A percentile compares a stretch with the other conserved stretches of the same genome.
Conservation (phyloP, 495 filamentous ascomycete genomes). For the Podospora didyma region DNA sequence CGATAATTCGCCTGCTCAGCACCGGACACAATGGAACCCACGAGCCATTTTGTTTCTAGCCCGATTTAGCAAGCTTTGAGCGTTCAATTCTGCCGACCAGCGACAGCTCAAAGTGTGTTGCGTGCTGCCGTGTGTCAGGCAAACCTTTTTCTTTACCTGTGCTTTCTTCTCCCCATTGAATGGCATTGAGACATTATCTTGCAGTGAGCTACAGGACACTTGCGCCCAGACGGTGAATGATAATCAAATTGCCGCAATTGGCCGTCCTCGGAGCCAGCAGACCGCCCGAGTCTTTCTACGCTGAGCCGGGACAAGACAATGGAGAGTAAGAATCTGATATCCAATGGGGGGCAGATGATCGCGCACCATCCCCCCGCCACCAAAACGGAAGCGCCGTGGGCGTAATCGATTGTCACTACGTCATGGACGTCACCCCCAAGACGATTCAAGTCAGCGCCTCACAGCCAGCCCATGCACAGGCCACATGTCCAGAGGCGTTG, state of each 20-base stretch:
- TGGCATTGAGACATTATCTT: background rate
- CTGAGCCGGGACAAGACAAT: background rate
- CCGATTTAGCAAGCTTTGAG: slow-evolving; percentile 1
- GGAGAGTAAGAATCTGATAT: background rate
- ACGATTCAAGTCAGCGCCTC: slow-evolving; percentile 17
- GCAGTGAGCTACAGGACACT: background rate
- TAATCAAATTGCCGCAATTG: slow-evolving; percentile 2
- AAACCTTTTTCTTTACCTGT: background rate
- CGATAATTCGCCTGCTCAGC: background rate
- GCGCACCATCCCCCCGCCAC: slow-evolving; percentile 1
- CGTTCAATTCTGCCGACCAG: background rate
- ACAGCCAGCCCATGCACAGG: background rate
- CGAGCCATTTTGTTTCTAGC: slow-evolving; percentile 19
- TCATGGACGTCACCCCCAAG: slow-evolving; percentile 13
- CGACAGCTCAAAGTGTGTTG: background rate
- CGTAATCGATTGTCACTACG: slow-evolving; percentile 14
- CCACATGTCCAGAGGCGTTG: background rate
- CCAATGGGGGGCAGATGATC: background rate
- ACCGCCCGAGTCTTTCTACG: background rate
- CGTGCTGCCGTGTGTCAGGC: background rate
- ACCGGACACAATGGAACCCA: slow-evolving; percentile 13
- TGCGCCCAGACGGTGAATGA: background rate
- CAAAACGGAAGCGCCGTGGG: slow-evolving; percentile 17
- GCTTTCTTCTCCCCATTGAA: background rate
- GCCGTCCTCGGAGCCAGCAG: slow-evolving; percentile 4